A percentile compares a stretch with the other conserved stretches of the same genome.
These are phyloP conservation scores for Gossypium raimondii DNA, from an alignment of 345 rosid species.

Conservation along the genomic window DNA sequence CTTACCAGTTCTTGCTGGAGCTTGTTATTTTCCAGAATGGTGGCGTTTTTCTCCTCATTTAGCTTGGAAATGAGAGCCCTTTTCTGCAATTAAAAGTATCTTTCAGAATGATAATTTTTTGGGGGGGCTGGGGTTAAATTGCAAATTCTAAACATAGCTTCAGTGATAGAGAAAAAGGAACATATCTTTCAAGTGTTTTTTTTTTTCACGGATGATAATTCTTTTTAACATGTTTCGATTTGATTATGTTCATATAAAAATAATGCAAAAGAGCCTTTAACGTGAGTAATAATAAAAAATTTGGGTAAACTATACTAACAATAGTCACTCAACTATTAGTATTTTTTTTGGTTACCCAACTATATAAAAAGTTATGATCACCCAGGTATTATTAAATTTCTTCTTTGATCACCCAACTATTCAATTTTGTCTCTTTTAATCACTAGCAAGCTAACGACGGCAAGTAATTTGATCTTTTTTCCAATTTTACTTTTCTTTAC, in stretches of 20 bases:
- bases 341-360: no score
- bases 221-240: background rate
- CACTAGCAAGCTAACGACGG: no score
- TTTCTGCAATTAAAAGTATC: constrained; percentile 36
- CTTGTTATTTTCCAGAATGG: constrained; percentile 46
- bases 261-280: background rate
- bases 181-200: background rate
- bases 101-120: background rate
- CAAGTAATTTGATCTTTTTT: no score
- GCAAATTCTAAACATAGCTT: background rate
- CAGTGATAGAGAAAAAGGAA: background rate
- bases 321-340: no score
- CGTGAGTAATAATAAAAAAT: background rate
- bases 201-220: background rate
- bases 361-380: no score
- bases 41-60: constrained; percentile 53
- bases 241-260: background rate
- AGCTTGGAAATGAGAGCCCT: constrained; percentile 51
- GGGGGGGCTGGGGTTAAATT: background rate
- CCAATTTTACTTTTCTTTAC: no score
- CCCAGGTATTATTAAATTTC: no score
- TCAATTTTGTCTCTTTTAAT: no score
- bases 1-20: constrained; percentile 72
- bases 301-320: no score
- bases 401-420: no score